A percentile compares a stretch with the other conserved stretches of the same genome.
Evolutionary conservation across 2,329 filamentous ascomycete species (phyloP).

Genomic region (Leptoxyphium fumago): DNA sequence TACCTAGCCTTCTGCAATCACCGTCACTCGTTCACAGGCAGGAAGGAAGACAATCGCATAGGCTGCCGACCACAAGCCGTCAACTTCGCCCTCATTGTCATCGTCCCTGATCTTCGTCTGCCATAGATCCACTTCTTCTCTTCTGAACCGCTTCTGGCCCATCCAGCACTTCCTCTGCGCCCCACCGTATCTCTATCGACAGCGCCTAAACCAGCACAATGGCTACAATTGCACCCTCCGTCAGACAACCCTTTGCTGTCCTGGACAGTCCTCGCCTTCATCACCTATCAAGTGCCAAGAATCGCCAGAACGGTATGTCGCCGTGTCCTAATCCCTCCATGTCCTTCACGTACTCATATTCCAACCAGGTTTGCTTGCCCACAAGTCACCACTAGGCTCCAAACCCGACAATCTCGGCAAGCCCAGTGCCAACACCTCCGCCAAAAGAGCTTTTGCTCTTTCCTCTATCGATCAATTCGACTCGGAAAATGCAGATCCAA

Average conservation of each 20-base stretch:
- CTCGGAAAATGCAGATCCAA: constrained; percentile 45
- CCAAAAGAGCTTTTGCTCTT: constrained; percentile 33
- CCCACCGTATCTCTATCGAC: too few species aligned
- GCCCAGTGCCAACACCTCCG: constrained; percentile 8
- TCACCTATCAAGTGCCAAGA: constrained; percentile 59
- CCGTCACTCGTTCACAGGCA: too few species aligned
- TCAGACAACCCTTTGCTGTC: constrained; percentile 61
- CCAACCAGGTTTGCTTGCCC: constrained; percentile 6
- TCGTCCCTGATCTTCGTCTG: too few species aligned
- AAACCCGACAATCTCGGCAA: background rate
- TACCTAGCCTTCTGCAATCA: too few species aligned
- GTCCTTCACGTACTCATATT: background rate
- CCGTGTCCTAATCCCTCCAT: background rate
- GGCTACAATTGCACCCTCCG: constrained; percentile 17
- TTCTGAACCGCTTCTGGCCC: too few species aligned
- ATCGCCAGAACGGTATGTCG: constrained; percentile 49
- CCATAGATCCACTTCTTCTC: too few species aligned
- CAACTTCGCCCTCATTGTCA: too few species aligned
- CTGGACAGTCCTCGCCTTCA: constrained; percentile 56
- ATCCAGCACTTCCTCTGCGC: too few species aligned
- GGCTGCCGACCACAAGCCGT: too few species aligned
- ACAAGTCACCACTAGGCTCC: constrained; percentile 9
- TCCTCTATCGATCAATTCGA: constrained; percentile 33
- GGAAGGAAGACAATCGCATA: too few species aligned
- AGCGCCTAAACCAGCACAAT: constrained; percentile 4